Evolutionary conservation across 208 protist genomes (phyloP), one percentile per base, ranked within the genome.

Genomic region (Naegleria gruberi): DNA sequence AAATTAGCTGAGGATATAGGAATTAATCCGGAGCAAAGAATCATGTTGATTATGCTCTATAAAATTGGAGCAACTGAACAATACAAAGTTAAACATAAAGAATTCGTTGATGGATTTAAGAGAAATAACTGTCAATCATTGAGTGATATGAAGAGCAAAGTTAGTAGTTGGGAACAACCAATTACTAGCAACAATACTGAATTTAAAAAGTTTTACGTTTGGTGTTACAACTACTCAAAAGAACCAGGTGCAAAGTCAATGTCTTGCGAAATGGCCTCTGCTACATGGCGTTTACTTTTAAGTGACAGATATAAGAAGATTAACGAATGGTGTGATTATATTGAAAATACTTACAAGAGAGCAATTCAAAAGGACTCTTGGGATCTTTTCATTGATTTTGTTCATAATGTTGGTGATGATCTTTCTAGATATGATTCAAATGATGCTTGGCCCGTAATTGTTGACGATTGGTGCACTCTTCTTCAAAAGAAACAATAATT

Each of bases 311-410:
- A 43, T 41, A 30, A 41, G 3, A 34, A 44, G 5, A 65, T 88
- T 40, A n/a, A 88, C 46, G 45, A 88, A 51, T 88, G 84, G 84
- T 88, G 84, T 42, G n/a, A 40, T 65, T 88, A 51, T 88, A 41
- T 88, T 0, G n/a, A 88, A 57, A n/a, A 65, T 23, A 30, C 46
- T 17, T 17, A 65, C 10, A 40, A 40, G n/a, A 88, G 42, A 42
- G 84, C 84, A 23, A 65, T 88, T 7, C 45, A 55, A 88, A 88
- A 65, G 26, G 84, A 88, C 30, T 51, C 84, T 43, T 88, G 84
- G 84, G 84, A 88, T 42, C 26, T 65, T 43, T 88, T 88, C 65
- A n/a, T 65, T 51, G 84, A 88, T 7, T 88, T 88, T 88, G 43
- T 55, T 10, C 15, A 41, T 40, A 51, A 34, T 30, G 45, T 88